These are phyloP conservation scores for Zygnema cylindricum DNA, from an alignment of 139 green algal genomes.

Conservation along the genomic window DNA sequence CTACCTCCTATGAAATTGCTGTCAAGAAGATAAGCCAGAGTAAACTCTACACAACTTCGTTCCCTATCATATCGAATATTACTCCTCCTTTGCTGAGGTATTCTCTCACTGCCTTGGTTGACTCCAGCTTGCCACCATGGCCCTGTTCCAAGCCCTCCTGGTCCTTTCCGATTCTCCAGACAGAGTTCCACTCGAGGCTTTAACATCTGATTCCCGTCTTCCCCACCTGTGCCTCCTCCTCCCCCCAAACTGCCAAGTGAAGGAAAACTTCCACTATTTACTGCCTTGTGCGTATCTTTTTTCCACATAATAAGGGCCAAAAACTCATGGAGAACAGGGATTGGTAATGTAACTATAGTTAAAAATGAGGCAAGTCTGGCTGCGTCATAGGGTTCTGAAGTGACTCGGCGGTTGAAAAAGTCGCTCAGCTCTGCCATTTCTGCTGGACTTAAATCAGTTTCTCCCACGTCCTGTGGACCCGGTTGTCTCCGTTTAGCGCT, in stretches of 20 bases:
- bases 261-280: no score
- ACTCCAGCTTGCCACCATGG: not conserved
- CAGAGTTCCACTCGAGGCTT: slow-evolving; percentile 16
- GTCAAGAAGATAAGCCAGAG: slow-evolving; percentile 24
- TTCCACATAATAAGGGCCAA: slow-evolving; percentile 25
- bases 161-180: slow-evolving; percentile 14
- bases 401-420: slow-evolving; percentile 39
- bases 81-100: not conserved
- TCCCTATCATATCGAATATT: slow-evolving; percentile 26
- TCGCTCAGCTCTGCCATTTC: slow-evolving; percentile 45
- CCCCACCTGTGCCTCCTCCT: not conserved
- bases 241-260: not conserved
- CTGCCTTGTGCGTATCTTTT: slow-evolving; percentile 20
- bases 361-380: slow-evolving; percentile 52
- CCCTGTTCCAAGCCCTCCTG: slow-evolving; percentile 3
- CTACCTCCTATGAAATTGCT: not conserved
- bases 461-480: not conserved
- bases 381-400: slow-evolving; percentile 40
- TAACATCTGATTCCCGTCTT: not conserved
- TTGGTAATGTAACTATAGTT: slow-evolving; percentile 36
- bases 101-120: not conserved
- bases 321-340: slow-evolving; percentile 48
- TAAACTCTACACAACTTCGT: slow-evolving; percentile 4
- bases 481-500: not conserved
- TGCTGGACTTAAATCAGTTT: not conserved